phyloP scores from a whole-genome alignment of 257 asterid genomes.

The Plantago elongata region DNA sequence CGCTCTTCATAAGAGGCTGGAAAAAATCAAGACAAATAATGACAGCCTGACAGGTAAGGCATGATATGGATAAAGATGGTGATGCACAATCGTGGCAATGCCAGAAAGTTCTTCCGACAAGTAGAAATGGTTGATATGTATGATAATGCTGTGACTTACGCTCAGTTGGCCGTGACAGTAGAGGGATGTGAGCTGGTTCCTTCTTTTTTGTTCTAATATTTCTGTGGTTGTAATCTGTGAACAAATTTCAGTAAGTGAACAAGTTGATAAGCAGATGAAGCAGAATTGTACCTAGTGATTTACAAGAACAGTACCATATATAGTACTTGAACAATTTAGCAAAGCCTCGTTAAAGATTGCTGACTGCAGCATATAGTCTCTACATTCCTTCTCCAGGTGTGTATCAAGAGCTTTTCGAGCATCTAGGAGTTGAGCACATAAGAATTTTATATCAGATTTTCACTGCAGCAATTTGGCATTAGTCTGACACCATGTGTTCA shows the following conservation, averaged over 20 bases:
- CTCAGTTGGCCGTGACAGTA: constrained; percentile 71
- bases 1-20: constrained; percentile 95
- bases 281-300: constrained; percentile 1
- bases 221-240: constrained; percentile 43
- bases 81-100: too few species aligned
- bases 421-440: constrained; percentile 37
- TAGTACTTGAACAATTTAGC: constrained; percentile 35
- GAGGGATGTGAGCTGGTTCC: constrained; percentile 57
- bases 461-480: not conserved
- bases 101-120: too few species aligned
- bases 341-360: constrained; percentile 78
- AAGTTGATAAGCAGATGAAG: constrained; percentile 8
- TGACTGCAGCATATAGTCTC: constrained; percentile 59
- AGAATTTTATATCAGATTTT: constrained; percentile 16
- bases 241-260: constrained; percentile 25
- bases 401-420: constrained; percentile 56
- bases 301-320: constrained; percentile 26
- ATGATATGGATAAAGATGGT: too few species aligned
- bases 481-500: too few species aligned
- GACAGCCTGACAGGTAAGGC: not conserved
- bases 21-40: constrained; percentile 21
- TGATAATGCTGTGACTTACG: constrained; percentile 48
- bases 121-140: not conserved
- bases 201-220: constrained; percentile 45
- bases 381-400: constrained; percentile 76